Conservation (phyloP, 768 basidiomycete species). For the Collybia nuda region DNA sequence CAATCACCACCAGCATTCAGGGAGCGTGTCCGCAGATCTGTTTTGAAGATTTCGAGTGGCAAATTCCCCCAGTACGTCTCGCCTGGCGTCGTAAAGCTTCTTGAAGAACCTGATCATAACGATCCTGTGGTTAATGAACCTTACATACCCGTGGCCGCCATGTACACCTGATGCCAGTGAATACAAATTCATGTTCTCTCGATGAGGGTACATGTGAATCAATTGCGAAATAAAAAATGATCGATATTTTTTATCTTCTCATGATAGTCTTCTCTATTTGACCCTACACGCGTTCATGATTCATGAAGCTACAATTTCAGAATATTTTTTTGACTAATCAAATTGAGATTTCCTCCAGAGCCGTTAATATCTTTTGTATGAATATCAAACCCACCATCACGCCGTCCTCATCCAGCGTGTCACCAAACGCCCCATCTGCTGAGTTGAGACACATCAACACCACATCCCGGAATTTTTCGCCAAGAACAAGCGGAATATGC, state of each 20-base stretch:
- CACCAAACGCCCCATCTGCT: neutral
- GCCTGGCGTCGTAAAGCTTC: neutral
- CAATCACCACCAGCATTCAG: conserved; percentile 4
- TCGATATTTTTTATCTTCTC: no score
- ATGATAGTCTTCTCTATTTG: no score
- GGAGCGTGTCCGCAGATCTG: neutral
- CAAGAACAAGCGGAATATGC: conserved; percentile 4
- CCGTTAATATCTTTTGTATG: conserved; percentile 2
- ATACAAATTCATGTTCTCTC: neutral
- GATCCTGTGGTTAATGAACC: neutral
- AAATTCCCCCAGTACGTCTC: neutral
- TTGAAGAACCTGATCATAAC: neutral
- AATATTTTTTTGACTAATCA: neutral
- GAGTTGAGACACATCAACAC: conserved; percentile 5
- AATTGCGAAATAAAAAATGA: neutral
- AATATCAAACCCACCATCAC: conserved; percentile 5
- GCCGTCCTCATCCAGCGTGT: conserved; percentile 2
- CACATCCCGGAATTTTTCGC: conserved; percentile 3
- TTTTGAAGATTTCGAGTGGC: neutral
- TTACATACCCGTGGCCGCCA: neutral
- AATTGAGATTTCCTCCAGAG: conserved; percentile 3
- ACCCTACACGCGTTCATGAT: neutral
- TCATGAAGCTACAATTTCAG: neutral
- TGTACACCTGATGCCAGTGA: no score
- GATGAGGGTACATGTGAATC: neutral